These are phyloP conservation scores for Nicotiana undulata DNA, from an alignment of 257 asterid genomes.

Conservation along the genomic window DNA sequence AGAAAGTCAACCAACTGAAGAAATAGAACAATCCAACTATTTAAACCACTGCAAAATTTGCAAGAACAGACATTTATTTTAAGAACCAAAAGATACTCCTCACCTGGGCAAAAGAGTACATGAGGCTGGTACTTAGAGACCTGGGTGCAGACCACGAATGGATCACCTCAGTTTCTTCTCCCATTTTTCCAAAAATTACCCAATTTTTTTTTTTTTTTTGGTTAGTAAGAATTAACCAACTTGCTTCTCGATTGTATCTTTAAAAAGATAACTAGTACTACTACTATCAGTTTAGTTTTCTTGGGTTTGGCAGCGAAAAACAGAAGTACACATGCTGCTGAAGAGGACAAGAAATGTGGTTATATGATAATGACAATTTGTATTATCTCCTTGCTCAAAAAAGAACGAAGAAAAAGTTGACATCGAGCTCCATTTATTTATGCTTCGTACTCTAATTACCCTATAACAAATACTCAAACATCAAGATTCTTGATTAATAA, in stretches of 20 bases:
- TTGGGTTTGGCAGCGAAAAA: not conserved
- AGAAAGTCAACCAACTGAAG: not conserved
- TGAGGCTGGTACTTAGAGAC: constrained; percentile 36
- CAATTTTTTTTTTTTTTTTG: not conserved
- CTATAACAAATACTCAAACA: too few relatives aligned
- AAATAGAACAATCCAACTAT: not conserved
- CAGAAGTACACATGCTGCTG: too few relatives aligned
- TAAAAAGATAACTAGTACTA: not conserved
- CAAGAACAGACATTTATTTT: not conserved
- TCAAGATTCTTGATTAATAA: too few relatives aligned
- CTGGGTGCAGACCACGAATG: constrained; percentile 49
- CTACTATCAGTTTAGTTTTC: not conserved
- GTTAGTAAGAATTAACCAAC: not conserved
- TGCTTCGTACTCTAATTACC: too few relatives aligned
- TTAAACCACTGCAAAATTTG: not conserved
- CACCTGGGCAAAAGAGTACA: constrained; percentile 50
- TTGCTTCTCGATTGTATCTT: not conserved
- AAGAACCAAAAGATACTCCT: not conserved
- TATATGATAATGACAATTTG: too few relatives aligned
- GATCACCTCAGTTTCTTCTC: constrained; percentile 29
- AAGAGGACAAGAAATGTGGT: too few relatives aligned
- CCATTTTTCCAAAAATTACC: constrained; percentile 17
- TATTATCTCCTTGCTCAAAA: too few relatives aligned
- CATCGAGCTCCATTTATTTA: too few relatives aligned
- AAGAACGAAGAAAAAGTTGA: too few relatives aligned